phyloP scores from a whole-genome alignment of 352 stramenopile species.

The Globisporangium orthogonon region DNA sequence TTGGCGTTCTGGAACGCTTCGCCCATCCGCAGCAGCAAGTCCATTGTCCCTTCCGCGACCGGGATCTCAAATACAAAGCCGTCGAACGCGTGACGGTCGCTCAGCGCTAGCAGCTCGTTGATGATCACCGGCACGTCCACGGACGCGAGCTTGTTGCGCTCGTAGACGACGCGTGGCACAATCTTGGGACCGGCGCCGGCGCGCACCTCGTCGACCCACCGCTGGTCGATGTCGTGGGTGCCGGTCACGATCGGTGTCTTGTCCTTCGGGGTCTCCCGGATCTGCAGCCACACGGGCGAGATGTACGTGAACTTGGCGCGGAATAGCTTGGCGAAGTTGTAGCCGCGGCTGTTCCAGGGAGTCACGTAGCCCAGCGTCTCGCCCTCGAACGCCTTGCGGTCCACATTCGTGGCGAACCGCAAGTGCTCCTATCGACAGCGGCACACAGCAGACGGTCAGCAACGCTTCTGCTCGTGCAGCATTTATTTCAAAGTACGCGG shows the following conservation, averaged over 20 bases:
- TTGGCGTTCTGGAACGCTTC: conserved; percentile 35
- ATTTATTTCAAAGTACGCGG: too few relatives aligned
- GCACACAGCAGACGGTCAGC: not conserved
- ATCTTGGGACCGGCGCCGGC: conserved; percentile 30
- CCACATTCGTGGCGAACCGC: conserved; percentile 15
- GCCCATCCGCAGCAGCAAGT: conserved; percentile 53
- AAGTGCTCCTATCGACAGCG: conserved; percentile 21
- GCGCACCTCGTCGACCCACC: conserved; percentile 52
- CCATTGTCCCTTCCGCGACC: conserved; percentile 45
- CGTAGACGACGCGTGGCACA: conserved; percentile 74
- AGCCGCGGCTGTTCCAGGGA: conserved; percentile 75
- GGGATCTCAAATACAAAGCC: conserved; percentile 78
- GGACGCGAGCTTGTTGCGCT: conserved; percentile 52
- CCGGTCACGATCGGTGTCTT: conserved; percentile 56
- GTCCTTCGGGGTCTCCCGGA: conserved; percentile 39
- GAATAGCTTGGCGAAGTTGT: conserved; percentile 63
- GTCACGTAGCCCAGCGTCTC: conserved; percentile 77
- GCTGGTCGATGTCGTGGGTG: conserved; percentile 56
- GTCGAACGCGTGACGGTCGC: conserved; percentile 41
- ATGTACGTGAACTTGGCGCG: conserved; percentile 76
- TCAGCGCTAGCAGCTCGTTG: conserved; percentile 33
- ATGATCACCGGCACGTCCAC: conserved; percentile 55
- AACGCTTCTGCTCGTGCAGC: too few relatives aligned
- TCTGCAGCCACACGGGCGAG: conserved; percentile 76
- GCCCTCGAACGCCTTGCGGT: conserved; percentile 28